Evolutionary conservation across 352 stramenopile genomes (phyloP), one percentile per base, ranked within the genome.

Genomic region (Phytopythium boreale): DNA sequence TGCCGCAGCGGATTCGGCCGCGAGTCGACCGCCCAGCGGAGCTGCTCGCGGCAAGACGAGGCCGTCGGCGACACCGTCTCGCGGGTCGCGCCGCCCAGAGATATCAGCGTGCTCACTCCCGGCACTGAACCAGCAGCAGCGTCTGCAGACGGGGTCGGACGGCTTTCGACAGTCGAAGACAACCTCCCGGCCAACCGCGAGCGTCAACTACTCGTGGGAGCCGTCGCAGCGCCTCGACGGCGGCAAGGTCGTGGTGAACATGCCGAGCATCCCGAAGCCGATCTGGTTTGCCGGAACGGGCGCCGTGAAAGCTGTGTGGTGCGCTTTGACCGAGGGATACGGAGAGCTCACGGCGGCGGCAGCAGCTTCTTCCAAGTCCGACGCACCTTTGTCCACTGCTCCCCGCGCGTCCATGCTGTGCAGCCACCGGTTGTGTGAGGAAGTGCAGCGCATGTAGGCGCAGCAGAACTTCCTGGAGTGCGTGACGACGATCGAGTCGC

Each of bases 211-310:
- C 66, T 90, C 79, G 10, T 91, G 83, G 76, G 78, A 89, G 50
- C 83, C 77, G 19, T 90, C 77, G 1, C 84, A 90, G 39, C 70
- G 70, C 17, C 72, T 80, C 7, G 46, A 75, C 14, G 70, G 90
- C 50, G 82, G 82, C 11, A 88, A 85, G 47, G 84, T 90, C 5
- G 67, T 92, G 26, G 70, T 97, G n/a, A 89, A 89, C 57, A 82
- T 95, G 72, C 89, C 89, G 3, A 88, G 82, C 46, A 72, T 92
- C 17, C 87, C 89, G 8, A 74, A 73, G 50, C 88, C 84, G 11
- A 92, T 97, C 46, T 97, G 89, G 89, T 95, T 93, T 65, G 75
- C 79, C 20, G 88, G 88, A 3, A 93, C 84, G 5, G 88, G 89
- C 2, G 77, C 85, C 20, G 76, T 95, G 14, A 87, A 94, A 55